Percentiles rank a stretch among this genome's conserved stretches.
Evolutionary conservation across 768 basidiomycete species (phyloP).

Genomic region (Boletales sp.): DNA sequence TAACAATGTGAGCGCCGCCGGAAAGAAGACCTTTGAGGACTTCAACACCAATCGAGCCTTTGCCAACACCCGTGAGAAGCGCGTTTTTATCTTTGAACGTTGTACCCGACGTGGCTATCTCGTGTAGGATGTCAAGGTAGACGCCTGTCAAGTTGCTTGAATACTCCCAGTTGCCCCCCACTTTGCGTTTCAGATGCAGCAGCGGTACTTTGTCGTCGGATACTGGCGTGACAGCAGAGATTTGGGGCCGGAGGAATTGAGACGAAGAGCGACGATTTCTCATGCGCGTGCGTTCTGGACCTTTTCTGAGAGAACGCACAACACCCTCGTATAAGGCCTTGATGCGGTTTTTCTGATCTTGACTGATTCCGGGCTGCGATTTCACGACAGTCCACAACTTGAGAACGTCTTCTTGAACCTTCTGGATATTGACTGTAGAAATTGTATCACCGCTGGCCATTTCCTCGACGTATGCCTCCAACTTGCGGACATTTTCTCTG

Average conservation of each 20-base stretch:
- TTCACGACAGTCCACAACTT: conserved; percentile 98
- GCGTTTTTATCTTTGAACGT: conserved; percentile 99
- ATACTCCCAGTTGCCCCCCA: conserved; percentile 94
- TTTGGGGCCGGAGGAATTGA: conserved; percentile 92
- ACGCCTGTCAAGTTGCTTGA: conserved; percentile 94
- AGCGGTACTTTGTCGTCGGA: conserved; percentile 89
- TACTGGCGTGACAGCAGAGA: conserved; percentile 67
- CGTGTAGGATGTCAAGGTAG: conserved; percentile 94
- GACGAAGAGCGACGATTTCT: conserved; percentile 90
- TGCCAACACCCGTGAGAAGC: conserved; percentile 94
- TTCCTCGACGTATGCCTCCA: conserved; percentile 96
- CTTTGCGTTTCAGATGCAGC: conserved; percentile 94
- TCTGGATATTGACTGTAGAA: conserved; percentile 88
- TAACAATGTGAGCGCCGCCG: conserved; percentile 93
- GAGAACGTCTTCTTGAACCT: conserved; percentile 94
- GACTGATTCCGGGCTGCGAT: conserved; percentile 93
- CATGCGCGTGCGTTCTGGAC: conserved; percentile 56
- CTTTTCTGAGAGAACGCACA: conserved; percentile 84
- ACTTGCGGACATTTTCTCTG: conserved; percentile 92
- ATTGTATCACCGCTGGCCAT: conserved; percentile 96
- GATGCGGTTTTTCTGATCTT: conserved; percentile 94
- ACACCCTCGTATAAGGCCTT: conserved; percentile 96
- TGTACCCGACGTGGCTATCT: conserved; percentile 97
- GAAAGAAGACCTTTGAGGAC: conserved; percentile 95
- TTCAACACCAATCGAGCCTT: conserved; percentile 96